These are phyloP conservation scores for Mortierella sp. DNA, from an alignment of 371 early-diverging fungal species.

Conservation along the genomic window DNA sequence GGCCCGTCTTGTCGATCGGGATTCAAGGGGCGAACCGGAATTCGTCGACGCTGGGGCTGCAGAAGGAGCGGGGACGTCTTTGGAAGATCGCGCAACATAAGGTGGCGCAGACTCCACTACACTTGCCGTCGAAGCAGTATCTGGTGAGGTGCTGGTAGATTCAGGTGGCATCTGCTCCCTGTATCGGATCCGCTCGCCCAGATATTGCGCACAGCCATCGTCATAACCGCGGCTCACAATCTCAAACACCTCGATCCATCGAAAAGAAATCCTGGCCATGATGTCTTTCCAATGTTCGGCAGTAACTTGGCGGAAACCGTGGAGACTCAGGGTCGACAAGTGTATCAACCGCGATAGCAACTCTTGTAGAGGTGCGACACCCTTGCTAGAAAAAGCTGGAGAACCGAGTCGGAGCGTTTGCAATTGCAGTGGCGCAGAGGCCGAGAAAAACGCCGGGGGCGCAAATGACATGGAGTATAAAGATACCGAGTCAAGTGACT, in stretches of 20 bases:
- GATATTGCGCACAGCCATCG: slow-evolving; percentile 29
- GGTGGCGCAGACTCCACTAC: not conserved
- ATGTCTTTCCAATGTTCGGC: slow-evolving; percentile 35
- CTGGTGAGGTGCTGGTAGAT: not conserved
- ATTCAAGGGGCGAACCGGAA: not conserved
- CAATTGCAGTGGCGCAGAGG: slow-evolving; percentile 17
- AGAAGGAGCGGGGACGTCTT: not conserved
- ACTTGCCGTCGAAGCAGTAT: not conserved
- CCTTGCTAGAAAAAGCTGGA: slow-evolving; percentile 19
- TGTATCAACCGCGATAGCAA: slow-evolving; percentile 33
- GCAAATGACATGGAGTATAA: slow-evolving; percentile 8
- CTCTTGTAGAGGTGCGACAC: slow-evolving; percentile 16
- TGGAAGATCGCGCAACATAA: slow-evolving; percentile 3
- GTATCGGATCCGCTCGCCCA: slow-evolving; percentile 22
- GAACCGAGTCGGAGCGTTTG: slow-evolving; percentile 34
- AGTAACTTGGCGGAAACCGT: slow-evolving; percentile 40
- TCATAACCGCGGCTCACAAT: slow-evolving; percentile 39
- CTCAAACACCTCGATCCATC: slow-evolving; percentile 44
- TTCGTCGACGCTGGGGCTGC: not conserved
- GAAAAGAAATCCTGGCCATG: slow-evolving; percentile 27
- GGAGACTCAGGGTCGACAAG: slow-evolving; percentile 30
- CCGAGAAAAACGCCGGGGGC: slow-evolving; percentile 22
- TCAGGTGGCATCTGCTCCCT: slow-evolving; percentile 12
- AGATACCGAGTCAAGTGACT: slow-evolving; percentile 8
- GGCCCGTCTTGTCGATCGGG: not conserved